Base-by-base conservation (phyloP, 2,329 filamentous ascomycete species). In the Clarireedia homoeocarpa region DNA sequence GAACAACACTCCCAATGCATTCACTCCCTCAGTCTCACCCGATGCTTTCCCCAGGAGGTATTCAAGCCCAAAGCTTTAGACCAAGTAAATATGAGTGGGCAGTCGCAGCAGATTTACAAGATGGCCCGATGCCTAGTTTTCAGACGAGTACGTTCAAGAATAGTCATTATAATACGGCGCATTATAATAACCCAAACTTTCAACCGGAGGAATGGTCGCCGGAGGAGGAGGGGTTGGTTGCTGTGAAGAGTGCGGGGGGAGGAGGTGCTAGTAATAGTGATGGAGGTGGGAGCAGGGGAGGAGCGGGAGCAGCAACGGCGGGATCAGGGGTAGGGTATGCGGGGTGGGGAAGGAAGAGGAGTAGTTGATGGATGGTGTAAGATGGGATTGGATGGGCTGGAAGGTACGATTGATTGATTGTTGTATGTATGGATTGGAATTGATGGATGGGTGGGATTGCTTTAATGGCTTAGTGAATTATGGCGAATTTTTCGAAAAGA, bases 151-250 rank as follows among this genome's bases (percentile, higher is more conserved):
- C 79, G 1, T 86, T 86, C 65, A 83, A 83, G 64, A 85, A 86
- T 61, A 83, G 79, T 52, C 80, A 85, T 54, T 85, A 81, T 71
- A 86, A 86, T 63, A 77, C 77, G 48, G 83, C 83, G 0, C 84
- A 87, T 65, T 86, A 82, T 62, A 82, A 82, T 58, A 87, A 86
- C 61, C 80, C 81, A 42, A 76, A 81, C 60, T 82, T 82, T 60
- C 78, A 81, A 58, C 79, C 79, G 0, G 78, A 81, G 61, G 76
- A 78, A 66, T 80, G 69, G 69, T 65, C 57, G 14, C 69, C 68
- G 12, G 68, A 70, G 9, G 62, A 59, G 3, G 69, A 70, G 10
- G 69, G 69, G 2, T 26, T 46, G 14, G 17, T 17, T 12, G 30
- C 36, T 17, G 34, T 34, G n/a, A 49, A 44, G 20, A 42, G 34